These are phyloP conservation scores for Leishmania major DNA, from an alignment of 208 protist genomes.

Conservation along the genomic window DNA sequence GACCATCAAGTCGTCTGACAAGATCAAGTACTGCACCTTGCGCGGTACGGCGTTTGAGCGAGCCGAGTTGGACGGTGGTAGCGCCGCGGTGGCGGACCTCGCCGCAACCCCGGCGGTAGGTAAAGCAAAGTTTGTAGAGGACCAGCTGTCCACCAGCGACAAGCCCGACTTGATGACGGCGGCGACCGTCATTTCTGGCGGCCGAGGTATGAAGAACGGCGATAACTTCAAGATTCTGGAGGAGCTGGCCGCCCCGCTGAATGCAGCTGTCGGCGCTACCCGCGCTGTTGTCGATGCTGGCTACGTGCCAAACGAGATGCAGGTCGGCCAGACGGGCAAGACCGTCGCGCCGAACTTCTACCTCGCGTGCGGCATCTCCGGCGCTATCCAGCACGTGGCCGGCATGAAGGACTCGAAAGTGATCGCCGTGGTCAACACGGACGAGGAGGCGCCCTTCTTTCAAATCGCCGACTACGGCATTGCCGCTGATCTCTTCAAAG, in stretches of 20 bases:
- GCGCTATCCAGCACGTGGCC: slow-evolving; percentile 96
- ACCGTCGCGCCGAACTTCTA: slow-evolving; percentile 98
- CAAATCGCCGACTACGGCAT: slow-evolving; percentile 97
- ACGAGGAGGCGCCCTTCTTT: slow-evolving; percentile 98
- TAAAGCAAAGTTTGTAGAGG: slow-evolving; percentile 64
- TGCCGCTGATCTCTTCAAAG: slow-evolving; percentile 96
- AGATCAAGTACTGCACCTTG: slow-evolving; percentile 95
- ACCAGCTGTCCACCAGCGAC: slow-evolving; percentile 63
- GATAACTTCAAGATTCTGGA: slow-evolving; percentile 99
- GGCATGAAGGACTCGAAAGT: slow-evolving; percentile 99
- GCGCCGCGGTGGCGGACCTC: slow-evolving; percentile 38
- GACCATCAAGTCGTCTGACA: slow-evolving; percentile 92
- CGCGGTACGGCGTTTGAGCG: slow-evolving; percentile 91
- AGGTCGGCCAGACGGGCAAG: slow-evolving; percentile 99
- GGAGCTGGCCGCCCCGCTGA: slow-evolving; percentile 93
- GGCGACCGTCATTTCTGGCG: slow-evolving; percentile 93
- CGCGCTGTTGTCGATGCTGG: slow-evolving; percentile 97
- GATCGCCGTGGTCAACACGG: slow-evolving; percentile 97
- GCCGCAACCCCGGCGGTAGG: slow-evolving; percentile 34
- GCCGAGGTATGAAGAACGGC: slow-evolving; percentile 95
- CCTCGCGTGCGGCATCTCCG: slow-evolving; percentile 96
- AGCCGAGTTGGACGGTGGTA: slow-evolving; percentile 52
- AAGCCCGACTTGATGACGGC: slow-evolving; percentile 95
- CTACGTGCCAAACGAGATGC: slow-evolving; percentile 94
- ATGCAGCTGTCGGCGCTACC: slow-evolving; percentile 96